Evolutionary conservation across 78 protist species (phyloP).

Genomic region (Dictyostelium purpureum): DNA sequence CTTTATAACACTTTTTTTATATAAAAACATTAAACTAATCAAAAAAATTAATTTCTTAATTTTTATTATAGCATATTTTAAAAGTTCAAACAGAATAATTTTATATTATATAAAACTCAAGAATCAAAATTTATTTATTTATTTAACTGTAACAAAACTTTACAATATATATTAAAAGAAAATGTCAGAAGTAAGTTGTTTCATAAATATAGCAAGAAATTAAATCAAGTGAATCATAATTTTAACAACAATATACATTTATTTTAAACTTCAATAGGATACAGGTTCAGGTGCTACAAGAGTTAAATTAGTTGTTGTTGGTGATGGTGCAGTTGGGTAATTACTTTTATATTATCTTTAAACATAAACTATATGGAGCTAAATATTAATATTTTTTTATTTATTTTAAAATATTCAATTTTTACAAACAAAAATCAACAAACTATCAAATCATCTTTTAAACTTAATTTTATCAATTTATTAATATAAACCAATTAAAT

Average conservation of each 20-base stretch:
- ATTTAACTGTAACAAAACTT: too few species aligned
- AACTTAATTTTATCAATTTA: too few species aligned
- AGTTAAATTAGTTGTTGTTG: conserved; percentile 78
- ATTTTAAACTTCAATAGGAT: conserved; percentile 1
- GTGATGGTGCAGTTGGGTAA: conserved; percentile 89
- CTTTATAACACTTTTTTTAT: background rate
- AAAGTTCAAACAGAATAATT: background rate
- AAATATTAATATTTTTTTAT: background rate
- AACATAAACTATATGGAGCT: too few species aligned
- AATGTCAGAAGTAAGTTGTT: conserved; percentile 9
- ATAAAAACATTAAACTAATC: background rate
- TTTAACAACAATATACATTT: background rate
- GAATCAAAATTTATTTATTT: background rate
- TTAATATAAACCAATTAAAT: background rate
- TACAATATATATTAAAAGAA: background rate
- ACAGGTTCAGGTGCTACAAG: conserved; percentile 72
- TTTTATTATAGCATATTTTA: background rate
- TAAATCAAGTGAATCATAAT: background rate
- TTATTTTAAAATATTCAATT: background rate
- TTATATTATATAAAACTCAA: background rate
- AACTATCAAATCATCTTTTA: background rate
- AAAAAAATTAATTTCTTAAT: background rate
- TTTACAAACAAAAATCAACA: background rate
- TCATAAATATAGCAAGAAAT: background rate
- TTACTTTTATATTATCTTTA: background rate